Evolutionary conservation across 2,329 filamentous ascomycete genomes (phyloP).

Genomic region (Dactylellina sp.): DNA sequence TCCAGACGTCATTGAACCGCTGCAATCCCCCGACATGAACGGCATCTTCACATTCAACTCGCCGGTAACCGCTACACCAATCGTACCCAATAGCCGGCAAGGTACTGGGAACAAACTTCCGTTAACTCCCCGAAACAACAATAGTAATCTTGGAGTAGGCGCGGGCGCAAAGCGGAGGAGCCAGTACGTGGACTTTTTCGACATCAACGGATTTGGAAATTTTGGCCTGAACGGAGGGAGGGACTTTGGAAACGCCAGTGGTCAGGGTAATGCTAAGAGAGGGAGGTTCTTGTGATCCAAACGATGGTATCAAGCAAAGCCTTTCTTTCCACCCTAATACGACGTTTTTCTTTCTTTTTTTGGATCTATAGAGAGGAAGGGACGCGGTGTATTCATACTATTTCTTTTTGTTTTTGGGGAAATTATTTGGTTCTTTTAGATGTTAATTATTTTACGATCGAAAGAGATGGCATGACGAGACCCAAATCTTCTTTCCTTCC

Average conservation of each 20-base stretch:
- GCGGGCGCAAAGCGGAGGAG: slow-evolving; percentile 44
- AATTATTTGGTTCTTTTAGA: slow-evolving; percentile 22
- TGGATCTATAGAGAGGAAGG: slow-evolving; percentile 49
- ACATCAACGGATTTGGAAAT: slow-evolving; percentile 49
- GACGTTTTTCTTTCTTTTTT: slow-evolving; percentile 7
- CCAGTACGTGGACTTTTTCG: slow-evolving; percentile 51
- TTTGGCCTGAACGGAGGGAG: slow-evolving; percentile 36
- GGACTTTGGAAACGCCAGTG: slow-evolving; percentile 30
- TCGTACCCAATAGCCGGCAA: slow-evolving; percentile 21
- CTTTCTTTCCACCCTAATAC: slow-evolving; percentile 2
- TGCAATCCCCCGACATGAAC: slow-evolving; percentile 38
- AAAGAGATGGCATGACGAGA: slow-evolving; percentile 34
- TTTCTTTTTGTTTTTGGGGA: slow-evolving; percentile 18
- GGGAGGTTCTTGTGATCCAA: slow-evolving; percentile 42
- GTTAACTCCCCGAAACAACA: slow-evolving; percentile 19
- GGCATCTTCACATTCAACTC: slow-evolving; percentile 53
- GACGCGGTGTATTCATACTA: slow-evolving; percentile 45
- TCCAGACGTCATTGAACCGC: slow-evolving; percentile 18
- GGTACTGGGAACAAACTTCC: slow-evolving; percentile 29
- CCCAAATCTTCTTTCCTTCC: slow-evolving; percentile 36
- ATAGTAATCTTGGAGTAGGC: slow-evolving; percentile 19
- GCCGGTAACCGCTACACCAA: slow-evolving; percentile 1
- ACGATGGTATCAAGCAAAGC: slow-evolving; percentile 4
- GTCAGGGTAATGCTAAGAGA: slow-evolving; percentile 52
- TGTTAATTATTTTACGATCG: slow-evolving; percentile 27